Percentiles rank a stretch among this genome's conserved stretches.
Evolutionary conservation across 257 asterid species (phyloP).

Genomic region (Sherardia arvensis): DNA sequence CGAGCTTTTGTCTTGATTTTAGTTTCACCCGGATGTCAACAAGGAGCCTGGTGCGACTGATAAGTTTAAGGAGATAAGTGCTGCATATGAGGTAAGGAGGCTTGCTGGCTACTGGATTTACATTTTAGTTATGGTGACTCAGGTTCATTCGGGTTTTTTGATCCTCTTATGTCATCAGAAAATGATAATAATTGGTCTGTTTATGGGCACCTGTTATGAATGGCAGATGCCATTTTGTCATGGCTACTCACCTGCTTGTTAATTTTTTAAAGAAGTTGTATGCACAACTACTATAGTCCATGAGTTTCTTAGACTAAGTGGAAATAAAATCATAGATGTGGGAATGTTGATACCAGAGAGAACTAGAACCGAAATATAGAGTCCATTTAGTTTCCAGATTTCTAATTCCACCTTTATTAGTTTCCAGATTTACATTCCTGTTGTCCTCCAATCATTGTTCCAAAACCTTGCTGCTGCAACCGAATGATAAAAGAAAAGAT

Average conservation of each 20-base stretch:
- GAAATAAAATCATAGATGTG: background rate
- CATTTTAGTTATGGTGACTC: background rate
- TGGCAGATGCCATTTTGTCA: background rate
- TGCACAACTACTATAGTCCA: background rate
- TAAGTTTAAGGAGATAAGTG: slow-evolving; percentile 90
- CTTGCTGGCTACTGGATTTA: slow-evolving; percentile 10
- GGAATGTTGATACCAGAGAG: background rate
- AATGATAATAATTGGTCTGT: background rate
- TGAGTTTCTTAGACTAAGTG: too few relatives aligned
- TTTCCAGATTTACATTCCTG: too few relatives aligned
- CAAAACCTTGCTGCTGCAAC: background rate
- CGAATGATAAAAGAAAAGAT: background rate
- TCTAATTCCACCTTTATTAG: too few relatives aligned
- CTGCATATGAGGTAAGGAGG: slow-evolving; percentile 88
- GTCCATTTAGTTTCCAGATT: background rate
- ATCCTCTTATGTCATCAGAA: background rate
- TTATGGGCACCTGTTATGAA: background rate
- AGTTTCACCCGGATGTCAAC: slow-evolving; percentile 98
- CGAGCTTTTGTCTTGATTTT: slow-evolving; percentile 11
- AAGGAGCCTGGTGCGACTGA: slow-evolving; percentile 95
- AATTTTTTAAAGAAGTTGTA: too few relatives aligned
- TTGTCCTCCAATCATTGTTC: background rate
- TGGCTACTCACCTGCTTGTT: background rate
- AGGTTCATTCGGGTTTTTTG: background rate
- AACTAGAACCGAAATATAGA: background rate